Percentiles rank a stretch among this genome's conserved stretches.
Evolutionary conservation across 495 filamentous ascomycete genomes (phyloP).

Genomic region (Endocarpon pusillum): DNA sequence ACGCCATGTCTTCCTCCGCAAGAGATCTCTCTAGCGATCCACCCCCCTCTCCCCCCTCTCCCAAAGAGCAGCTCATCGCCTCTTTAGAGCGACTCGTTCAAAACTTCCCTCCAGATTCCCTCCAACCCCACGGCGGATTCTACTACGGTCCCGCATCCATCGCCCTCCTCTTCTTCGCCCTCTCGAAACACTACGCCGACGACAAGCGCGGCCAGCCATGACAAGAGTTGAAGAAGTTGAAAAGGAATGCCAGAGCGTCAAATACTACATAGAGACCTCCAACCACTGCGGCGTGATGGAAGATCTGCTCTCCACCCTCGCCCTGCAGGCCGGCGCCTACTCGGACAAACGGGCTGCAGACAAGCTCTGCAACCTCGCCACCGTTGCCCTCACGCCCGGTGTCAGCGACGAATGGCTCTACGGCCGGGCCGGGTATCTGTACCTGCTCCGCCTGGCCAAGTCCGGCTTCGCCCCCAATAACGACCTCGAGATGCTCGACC

Average conservation of each 20-base stretch:
- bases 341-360: slow-evolving; percentile 24
- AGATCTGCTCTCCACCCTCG: slow-evolving; percentile 35
- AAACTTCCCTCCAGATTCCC: background rate
- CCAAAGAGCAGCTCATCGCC: background rate
- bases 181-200: slow-evolving; percentile 29
- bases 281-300: slow-evolving; percentile 35
- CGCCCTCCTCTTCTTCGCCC: slow-evolving; percentile 38
- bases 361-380: slow-evolving; percentile 24
- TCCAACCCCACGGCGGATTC: slow-evolving; percentile 19
- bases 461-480: background rate
- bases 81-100: background rate
- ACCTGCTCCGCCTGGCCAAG: slow-evolving; percentile 29
- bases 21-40: no score
- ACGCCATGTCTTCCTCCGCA: no score
- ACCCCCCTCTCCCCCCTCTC: no score
- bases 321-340: slow-evolving; percentile 30
- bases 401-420: slow-evolving; percentile 36
- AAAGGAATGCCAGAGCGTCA: slow-evolving; percentile 21
- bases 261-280: slow-evolving; percentile 8
- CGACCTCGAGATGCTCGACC: background rate
- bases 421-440: slow-evolving; percentile 43
- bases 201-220: slow-evolving; percentile 25
- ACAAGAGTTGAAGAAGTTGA: slow-evolving; percentile 28
- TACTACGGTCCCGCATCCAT: slow-evolving; percentile 42
- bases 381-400: slow-evolving; percentile 17